Evolutionary conservation across 108 stramenopile genomes (phyloP).

Genomic region (Skeletonema tropicum): DNA sequence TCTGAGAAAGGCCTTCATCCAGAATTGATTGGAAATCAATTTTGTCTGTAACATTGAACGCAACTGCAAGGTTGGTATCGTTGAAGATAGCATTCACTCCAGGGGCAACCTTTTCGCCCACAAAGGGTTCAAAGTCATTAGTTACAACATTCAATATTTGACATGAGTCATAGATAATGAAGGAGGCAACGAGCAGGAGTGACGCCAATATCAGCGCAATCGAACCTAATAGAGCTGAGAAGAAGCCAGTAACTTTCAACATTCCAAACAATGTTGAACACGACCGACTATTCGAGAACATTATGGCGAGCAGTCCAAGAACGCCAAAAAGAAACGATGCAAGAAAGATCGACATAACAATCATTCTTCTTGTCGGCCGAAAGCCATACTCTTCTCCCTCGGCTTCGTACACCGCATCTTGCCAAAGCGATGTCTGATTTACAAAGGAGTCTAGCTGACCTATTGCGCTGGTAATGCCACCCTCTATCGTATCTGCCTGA

Average conservation of each 20-base stretch:
- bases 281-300: constrained; percentile 25
- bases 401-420: constrained; percentile 20
- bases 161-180: constrained; percentile 47
- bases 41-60: constrained; percentile 53
- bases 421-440: constrained; percentile 18
- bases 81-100: constrained; percentile 50
- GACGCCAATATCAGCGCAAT: constrained; percentile 41
- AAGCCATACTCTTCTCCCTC: constrained; percentile 39
- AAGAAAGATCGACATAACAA: constrained; percentile 41
- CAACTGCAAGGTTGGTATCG: constrained; percentile 48
- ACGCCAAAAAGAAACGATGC: constrained; percentile 17
- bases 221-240: constrained; percentile 36
- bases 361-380: constrained; percentile 20
- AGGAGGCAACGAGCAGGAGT: constrained; percentile 12
- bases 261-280: constrained; percentile 23
- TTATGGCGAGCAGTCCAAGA: constrained; percentile 37
- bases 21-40: constrained; percentile 51
- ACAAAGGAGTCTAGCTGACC: constrained; percentile 39
- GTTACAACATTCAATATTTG: constrained; percentile 30
- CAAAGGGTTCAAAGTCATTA: constrained; percentile 50
- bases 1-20: constrained; percentile 37
- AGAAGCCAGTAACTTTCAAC: constrained; percentile 40
- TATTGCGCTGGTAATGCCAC: constrained; percentile 24
- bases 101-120: constrained; percentile 47
- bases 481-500: constrained; percentile 41